Evolutionary conservation across 2,329 filamentous ascomycete species (phyloP).

Genomic region (Fusarium dimerum): DNA sequence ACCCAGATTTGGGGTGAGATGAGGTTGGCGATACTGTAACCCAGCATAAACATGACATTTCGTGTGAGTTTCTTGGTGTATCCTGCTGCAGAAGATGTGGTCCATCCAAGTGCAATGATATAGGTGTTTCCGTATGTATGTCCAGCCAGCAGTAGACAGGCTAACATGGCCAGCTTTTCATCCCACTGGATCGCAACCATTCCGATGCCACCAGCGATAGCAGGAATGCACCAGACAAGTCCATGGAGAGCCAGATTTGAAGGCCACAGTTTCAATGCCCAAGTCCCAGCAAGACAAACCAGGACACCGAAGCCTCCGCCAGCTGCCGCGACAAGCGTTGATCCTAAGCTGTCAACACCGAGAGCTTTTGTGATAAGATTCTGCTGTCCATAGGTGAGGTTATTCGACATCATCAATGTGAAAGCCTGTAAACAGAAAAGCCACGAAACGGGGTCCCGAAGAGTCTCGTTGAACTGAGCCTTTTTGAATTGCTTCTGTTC

Average conservation of each 20-base stretch:
- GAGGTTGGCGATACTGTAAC: conserved; percentile 37
- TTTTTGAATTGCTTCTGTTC: conserved; percentile 39
- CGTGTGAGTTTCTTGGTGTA: conserved; percentile 47
- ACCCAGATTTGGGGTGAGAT: conserved; percentile 40
- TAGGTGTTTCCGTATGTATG: conserved; percentile 36
- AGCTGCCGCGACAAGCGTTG: conserved; percentile 40
- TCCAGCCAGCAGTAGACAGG: conserved; percentile 32
- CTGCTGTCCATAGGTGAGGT: conserved; percentile 41
- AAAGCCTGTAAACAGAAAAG: conserved; percentile 34
- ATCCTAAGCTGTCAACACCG: conserved; percentile 38
- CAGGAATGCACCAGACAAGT: conserved; percentile 29
- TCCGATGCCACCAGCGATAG: conserved; percentile 28
- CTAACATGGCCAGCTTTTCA: conserved; percentile 24
- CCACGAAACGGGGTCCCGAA: conserved; percentile 35
- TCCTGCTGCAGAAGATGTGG: conserved; percentile 35
- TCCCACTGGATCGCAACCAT: conserved; percentile 31
- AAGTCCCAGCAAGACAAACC: conserved; percentile 34
- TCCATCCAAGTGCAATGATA: conserved; percentile 36
- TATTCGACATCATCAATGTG: conserved; percentile 39
- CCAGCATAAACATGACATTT: conserved; percentile 42
- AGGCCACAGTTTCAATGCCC: conserved; percentile 33
- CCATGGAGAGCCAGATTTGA: conserved; percentile 33
- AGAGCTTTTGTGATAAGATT: conserved; percentile 38
- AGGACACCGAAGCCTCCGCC: conserved; percentile 37
- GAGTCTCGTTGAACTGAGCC: conserved; percentile 30